Evolutionary conservation across 345 rosid species (phyloP).

Genomic region (Trapa bicornis): DNA sequence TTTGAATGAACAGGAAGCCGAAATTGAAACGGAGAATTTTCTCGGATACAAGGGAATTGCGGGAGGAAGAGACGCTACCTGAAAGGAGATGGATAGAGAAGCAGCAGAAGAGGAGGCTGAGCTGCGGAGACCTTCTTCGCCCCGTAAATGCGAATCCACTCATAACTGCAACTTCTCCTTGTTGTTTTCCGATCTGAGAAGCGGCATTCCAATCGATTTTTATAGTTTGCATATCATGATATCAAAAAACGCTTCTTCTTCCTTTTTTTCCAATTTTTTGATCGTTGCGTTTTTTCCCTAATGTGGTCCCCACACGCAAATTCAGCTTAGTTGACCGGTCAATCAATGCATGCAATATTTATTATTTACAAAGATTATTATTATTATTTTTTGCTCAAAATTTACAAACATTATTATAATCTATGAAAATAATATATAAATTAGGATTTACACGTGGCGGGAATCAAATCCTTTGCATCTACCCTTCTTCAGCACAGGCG

Average conservation of each 20-base stretch:
- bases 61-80: neutral
- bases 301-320: no score
- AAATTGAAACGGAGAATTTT: neutral
- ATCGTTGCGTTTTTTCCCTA: no score
- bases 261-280: no score
- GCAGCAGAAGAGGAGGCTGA: constrained; percentile 1
- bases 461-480: neutral
- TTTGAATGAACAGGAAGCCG: neutral
- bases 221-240: neutral
- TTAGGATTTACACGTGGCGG: no score
- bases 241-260: no score
- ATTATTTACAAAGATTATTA: no score
- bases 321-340: no score
- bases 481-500: neutral
- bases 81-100: neutral
- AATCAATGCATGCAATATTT: no score
- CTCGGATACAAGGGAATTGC: neutral
- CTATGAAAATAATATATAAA: no score
- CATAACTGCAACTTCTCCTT: neutral
- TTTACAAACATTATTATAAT: no score
- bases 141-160: neutral
- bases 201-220: neutral
- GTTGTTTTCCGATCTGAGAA: neutral
- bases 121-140: constrained; percentile 8
- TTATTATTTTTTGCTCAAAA: no score